Percentiles rank a stretch among this genome's conserved stretches.
Evolutionary conservation across 129 eudicot species (phyloP).

Genomic region (Kitagawia praeruptora): DNA sequence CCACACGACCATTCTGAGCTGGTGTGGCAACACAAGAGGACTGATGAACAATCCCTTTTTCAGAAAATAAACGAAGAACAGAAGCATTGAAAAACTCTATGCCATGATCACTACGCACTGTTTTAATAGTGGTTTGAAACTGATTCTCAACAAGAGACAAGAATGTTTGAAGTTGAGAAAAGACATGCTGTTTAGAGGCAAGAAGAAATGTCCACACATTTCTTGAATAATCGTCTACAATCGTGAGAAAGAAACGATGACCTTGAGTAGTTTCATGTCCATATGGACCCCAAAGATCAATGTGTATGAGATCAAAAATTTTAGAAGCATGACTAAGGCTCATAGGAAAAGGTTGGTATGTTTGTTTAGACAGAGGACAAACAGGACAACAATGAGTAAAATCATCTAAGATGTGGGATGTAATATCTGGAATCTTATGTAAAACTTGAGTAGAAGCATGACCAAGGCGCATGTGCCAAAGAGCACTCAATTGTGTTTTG

Average conservation of each 20-base stretch:
- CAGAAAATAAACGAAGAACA: fast-evolving
- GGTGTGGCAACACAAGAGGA: no score
- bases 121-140: neutral
- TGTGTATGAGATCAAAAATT: neutral
- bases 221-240: neutral
- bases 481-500: neutral
- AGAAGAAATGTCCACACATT: neutral
- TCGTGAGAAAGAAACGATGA: neutral
- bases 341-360: neutral
- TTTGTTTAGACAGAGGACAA: neutral
- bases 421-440: no score
- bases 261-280: neutral
- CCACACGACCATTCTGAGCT: no score
- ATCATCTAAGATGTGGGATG: neutral
- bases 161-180: neutral
- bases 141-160: neutral
- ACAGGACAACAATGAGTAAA: neutral
- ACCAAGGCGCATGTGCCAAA: neutral
- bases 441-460: no score
- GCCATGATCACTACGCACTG: no score
- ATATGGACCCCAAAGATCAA: neutral
- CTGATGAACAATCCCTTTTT: neutral
- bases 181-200: neutral
- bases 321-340: neutral
- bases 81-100: no score